Evolutionary conservation across 208 protist genomes (phyloP).

Genomic region (Crithidia fasciculata): DNA sequence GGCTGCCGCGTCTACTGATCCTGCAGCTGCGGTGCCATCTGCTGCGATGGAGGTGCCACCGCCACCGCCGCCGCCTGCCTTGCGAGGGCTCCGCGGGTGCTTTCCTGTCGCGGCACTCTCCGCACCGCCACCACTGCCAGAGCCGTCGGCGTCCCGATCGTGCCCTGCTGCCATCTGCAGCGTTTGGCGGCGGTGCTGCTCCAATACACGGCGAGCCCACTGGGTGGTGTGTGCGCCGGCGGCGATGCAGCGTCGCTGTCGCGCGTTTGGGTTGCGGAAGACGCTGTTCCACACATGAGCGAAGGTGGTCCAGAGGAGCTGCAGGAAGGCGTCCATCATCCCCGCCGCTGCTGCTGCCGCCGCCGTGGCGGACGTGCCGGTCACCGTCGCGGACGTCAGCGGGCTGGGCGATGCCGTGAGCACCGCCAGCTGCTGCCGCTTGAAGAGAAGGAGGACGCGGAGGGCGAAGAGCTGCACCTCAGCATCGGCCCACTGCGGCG

Average conservation of each 20-base stretch:
- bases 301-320: constrained; percentile 62
- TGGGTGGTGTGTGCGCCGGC: constrained; percentile 20
- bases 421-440: constrained; percentile 30
- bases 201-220: constrained; percentile 41
- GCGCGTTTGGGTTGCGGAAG: constrained; percentile 53
- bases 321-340: constrained; percentile 27
- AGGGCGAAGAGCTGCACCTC: constrained; percentile 72
- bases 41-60: neutral
- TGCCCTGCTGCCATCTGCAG: constrained; percentile 1
- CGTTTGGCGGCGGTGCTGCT: constrained; percentile 18
- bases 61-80: constrained; percentile 11
- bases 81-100: constrained; percentile 5
- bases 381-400: neutral
- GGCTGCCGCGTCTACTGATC: neutral
- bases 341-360: neutral
- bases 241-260: constrained; percentile 51
- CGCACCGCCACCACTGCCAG: neutral
- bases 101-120: neutral
- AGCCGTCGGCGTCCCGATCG: constrained; percentile 5
- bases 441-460: constrained; percentile 53
- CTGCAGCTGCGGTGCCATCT: neutral
- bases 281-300: constrained; percentile 65
- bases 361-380: neutral
- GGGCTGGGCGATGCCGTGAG: constrained; percentile 8
- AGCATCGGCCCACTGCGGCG: constrained; percentile 58